phyloP scores from a whole-genome alignment of 106 monocot genomes.

The Hemerocallis citrina region DNA sequence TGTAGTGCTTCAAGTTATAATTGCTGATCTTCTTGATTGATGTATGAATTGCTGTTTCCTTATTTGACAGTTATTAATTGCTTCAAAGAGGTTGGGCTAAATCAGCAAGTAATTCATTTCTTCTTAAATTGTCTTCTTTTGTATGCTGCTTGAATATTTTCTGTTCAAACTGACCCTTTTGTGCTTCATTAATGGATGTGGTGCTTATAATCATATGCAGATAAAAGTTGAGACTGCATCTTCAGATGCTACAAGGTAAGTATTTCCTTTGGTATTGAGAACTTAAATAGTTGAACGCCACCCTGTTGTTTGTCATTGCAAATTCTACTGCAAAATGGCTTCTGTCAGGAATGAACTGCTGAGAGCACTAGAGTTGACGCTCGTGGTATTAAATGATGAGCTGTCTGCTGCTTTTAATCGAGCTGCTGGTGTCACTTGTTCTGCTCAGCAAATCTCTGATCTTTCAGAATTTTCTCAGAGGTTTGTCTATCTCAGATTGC shows the following conservation, averaged over 20 bases:
- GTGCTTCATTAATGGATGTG: not conserved
- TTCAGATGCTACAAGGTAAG: constrained; percentile 82
- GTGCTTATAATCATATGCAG: constrained; percentile 21
- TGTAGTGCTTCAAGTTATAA: not conserved
- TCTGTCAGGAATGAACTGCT: constrained; percentile 71
- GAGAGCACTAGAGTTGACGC: constrained; percentile 62
- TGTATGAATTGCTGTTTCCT: not conserved
- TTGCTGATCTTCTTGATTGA: not conserved
- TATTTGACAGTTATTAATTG: constrained; percentile 32
- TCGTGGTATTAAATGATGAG: constrained; percentile 62
- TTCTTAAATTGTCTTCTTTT: not conserved
- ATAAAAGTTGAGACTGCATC: constrained; percentile 42
- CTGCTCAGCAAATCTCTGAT: constrained; percentile 43
- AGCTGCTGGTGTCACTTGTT: constrained; percentile 46
- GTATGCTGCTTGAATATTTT: not conserved
- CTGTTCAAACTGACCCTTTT: not conserved
- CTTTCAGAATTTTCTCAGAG: constrained; percentile 64
- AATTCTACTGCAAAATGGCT: constrained; percentile 11
- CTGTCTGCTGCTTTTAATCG: constrained; percentile 27
- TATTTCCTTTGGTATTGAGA: not conserved
- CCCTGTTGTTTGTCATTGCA: constrained; percentile 1
- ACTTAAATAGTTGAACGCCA: not conserved
- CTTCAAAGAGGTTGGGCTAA: constrained; percentile 23
- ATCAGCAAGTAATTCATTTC: constrained; percentile 47
- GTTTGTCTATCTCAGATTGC: constrained; percentile 26